A percentile compares a stretch with the other conserved stretches of the same genome.
These are phyloP conservation scores for Aureobasidium sp. DNA, from an alignment of 2,329 filamentous ascomycete species.

Conservation along the genomic window DNA sequence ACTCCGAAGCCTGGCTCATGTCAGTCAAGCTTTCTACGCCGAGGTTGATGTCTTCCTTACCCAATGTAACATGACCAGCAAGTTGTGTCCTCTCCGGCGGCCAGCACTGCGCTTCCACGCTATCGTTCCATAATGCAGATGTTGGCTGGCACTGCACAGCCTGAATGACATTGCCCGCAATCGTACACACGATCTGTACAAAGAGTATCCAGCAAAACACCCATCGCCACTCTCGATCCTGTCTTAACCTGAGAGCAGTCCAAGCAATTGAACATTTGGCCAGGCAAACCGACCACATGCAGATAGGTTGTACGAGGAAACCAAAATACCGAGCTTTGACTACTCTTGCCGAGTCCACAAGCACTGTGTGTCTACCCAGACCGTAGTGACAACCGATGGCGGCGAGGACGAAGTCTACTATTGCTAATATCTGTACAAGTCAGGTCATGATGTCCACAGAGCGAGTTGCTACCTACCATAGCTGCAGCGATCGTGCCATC, in stretches of 20 bases:
- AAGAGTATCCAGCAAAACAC: conserved; percentile 1
- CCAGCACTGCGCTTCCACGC: neutral
- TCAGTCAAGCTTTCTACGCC: neutral
- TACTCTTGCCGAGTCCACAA: neutral
- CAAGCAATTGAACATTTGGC: conserved; percentile 5
- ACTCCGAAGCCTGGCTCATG: neutral
- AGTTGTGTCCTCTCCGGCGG: neutral
- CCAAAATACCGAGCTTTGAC: neutral
- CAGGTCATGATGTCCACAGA: neutral
- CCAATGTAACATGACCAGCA: neutral
- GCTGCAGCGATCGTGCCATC: conserved; percentile 8
- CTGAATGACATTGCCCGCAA: neutral
- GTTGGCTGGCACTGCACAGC: conserved; percentile 1
- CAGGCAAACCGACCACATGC: conserved; percentile 2
- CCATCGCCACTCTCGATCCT: neutral
- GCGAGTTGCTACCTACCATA: neutral
- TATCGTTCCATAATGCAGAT: neutral
- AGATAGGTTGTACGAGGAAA: neutral
- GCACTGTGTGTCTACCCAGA: neutral
- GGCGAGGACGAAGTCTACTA: neutral
- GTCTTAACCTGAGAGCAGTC: neutral
- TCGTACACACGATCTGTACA: neutral
- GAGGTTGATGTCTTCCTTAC: neutral
- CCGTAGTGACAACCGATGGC: conserved; percentile 10
- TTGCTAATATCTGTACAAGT: neutral